phyloP scores from a whole-genome alignment of 306 rosid genomes.

The Cicer arietinum region DNA sequence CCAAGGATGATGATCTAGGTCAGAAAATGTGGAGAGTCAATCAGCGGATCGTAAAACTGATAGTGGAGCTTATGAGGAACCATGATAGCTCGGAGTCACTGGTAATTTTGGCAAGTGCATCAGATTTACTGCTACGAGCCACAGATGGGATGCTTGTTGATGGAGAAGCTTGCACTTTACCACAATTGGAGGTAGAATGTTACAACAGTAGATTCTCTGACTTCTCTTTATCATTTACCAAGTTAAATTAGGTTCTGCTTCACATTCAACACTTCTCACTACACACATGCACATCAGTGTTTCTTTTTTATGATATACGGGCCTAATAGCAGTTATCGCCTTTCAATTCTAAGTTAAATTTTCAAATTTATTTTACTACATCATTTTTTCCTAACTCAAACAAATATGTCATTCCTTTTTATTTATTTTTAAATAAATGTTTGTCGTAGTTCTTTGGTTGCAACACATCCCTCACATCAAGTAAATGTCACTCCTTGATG shows the following conservation, averaged over 20 bases:
- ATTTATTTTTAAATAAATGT: not conserved
- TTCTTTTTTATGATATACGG: not conserved
- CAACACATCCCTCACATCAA: not conserved
- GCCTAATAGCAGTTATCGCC: not conserved
- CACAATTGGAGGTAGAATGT: slow-evolving; percentile 84
- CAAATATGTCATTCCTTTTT: not conserved
- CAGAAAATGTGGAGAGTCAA: slow-evolving; percentile 98
- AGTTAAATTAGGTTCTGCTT: slow-evolving; percentile 14
- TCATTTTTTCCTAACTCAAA: not conserved
- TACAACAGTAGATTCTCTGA: slow-evolving; percentile 6
- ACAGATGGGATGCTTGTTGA: slow-evolving; percentile 98
- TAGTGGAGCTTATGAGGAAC: slow-evolving; percentile 95
- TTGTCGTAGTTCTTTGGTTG: not conserved
- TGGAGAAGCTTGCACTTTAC: slow-evolving; percentile 98
- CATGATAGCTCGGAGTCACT: slow-evolving; percentile 82
- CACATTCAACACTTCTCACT: slow-evolving; percentile 5
- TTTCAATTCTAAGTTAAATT: not conserved
- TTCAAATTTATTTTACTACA: not conserved
- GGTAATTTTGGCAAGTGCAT: slow-evolving; percentile 89
- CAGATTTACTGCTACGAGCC: slow-evolving; percentile 93
- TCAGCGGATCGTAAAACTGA: slow-evolving; percentile 86
- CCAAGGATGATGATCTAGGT: slow-evolving; percentile 89
- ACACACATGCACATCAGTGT: not conserved
- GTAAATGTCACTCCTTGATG: not conserved
- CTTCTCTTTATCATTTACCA: not conserved